A percentile compares a stretch with the other conserved stretches of the same genome.
Evolutionary conservation across 805 yeast species (phyloP).

Genomic region (Tetrapisispora phaffii): DNA sequence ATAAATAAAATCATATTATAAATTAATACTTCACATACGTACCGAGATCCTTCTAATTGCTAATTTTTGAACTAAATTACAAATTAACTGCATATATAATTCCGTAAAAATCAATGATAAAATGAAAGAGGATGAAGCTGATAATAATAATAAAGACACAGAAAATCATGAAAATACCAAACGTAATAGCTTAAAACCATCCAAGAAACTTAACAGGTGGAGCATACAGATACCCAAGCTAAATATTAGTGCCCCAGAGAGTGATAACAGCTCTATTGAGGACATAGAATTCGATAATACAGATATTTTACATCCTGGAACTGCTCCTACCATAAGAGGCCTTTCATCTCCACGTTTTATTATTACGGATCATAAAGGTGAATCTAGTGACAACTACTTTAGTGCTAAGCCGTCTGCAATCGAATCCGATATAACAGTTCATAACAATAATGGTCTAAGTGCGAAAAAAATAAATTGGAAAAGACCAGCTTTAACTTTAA

Average conservation of each 20-base stretch:
- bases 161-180: neutral
- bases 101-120: neutral
- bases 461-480: neutral
- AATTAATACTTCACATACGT: no score
- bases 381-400: neutral
- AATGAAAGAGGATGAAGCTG: neutral
- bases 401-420: neutral
- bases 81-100: no score
- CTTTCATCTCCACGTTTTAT: neutral
- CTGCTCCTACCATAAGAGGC: neutral
- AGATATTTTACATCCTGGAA: neutral
- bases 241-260: neutral
- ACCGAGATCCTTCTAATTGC: neutral
- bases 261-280: neutral
- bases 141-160: neutral
- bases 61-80: neutral
- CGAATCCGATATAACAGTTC: neutral
- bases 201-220: neutral
- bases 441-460: neutral
- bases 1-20: no score
- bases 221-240: neutral
- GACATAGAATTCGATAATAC: neutral
- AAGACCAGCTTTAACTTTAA: neutral
- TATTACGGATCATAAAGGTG: slow-evolving; percentile 1
- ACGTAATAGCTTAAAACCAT: neutral